Conservation (phyloP, 2,329 filamentous ascomycete species). For the Talaromyces atroroseus region DNA sequence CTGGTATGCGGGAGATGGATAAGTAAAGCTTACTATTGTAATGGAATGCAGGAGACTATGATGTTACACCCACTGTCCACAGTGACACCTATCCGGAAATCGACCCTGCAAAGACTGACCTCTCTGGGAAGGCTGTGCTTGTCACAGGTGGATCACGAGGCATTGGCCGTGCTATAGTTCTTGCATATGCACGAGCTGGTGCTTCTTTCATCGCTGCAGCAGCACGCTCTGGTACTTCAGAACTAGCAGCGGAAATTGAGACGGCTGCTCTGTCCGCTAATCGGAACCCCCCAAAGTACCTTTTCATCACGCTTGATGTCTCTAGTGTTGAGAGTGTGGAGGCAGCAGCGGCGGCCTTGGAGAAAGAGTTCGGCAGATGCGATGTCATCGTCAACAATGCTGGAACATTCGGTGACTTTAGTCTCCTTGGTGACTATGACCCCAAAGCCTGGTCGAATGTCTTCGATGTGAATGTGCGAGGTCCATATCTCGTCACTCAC, state of each 20-base stretch:
- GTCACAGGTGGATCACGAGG: constrained; percentile 35
- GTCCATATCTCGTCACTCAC: constrained; percentile 41
- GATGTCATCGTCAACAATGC: constrained; percentile 49
- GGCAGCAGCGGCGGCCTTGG: constrained; percentile 24
- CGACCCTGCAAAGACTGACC: constrained; percentile 22
- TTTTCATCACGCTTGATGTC: constrained; percentile 32
- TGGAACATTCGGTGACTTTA: constrained; percentile 26
- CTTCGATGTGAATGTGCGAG: constrained; percentile 47
- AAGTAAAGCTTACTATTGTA: too few relatives aligned
- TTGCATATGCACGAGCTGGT: constrained; percentile 29
- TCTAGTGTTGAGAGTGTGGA: constrained; percentile 28
- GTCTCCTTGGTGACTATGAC: constrained; percentile 29
- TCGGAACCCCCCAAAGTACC: constrained; percentile 25
- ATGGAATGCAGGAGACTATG: constrained; percentile 13
- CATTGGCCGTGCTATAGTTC: constrained; percentile 32
- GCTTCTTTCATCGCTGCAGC: constrained; percentile 34
- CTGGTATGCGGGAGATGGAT: background rate
- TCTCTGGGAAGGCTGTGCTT: constrained; percentile 30
- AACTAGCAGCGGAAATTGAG: constrained; percentile 20
- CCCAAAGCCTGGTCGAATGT: constrained; percentile 37
- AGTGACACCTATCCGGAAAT: constrained; percentile 32
- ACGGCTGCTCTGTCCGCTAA: constrained; percentile 21
- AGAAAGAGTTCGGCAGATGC: constrained; percentile 27
- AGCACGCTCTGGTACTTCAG: constrained; percentile 20
- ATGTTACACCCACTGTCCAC: constrained; percentile 25